Conservation (phyloP, 768 basidiomycete species). For the Neoboletus brunneissimus region DNA sequence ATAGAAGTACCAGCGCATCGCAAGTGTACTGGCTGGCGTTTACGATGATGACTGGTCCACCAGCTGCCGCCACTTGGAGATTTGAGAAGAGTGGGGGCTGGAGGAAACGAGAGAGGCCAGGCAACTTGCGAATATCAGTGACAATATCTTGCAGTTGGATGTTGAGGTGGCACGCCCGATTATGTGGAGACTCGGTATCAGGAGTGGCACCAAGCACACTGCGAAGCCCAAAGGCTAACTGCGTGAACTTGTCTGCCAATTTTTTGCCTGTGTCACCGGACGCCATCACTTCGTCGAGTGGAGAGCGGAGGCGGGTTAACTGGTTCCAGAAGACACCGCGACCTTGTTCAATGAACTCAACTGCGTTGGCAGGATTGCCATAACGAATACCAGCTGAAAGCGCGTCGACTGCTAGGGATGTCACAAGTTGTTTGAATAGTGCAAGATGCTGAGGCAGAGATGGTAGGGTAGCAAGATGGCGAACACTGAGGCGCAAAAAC, state of each 20-base stretch:
- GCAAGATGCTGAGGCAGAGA: background rate
- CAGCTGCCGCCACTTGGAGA: conserved; percentile 14
- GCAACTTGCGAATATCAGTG: conserved; percentile 13
- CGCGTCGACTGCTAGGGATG: background rate
- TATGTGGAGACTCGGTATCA: background rate
- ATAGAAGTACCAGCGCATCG: background rate
- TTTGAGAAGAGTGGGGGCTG: conserved; percentile 13
- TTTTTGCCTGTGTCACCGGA: background rate
- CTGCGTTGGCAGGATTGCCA: background rate
- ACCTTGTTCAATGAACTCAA: conserved; percentile 34
- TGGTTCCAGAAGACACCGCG: conserved; percentile 22
- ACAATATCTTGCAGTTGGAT: conserved; percentile 4
- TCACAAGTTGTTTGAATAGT: background rate
- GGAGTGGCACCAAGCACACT: background rate
- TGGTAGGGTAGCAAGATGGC: background rate
- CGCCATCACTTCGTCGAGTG: background rate
- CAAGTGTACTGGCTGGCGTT: background rate
- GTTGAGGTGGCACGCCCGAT: background rate
- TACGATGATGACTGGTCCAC: conserved; percentile 25
- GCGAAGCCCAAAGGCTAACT: background rate
- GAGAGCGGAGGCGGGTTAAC: conserved; percentile 14
- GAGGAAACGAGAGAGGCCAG: conserved; percentile 27
- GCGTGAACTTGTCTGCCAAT: conserved; percentile 1
- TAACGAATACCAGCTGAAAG: background rate
- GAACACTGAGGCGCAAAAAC: background rate